These are phyloP conservation scores for Calonectria naviculata DNA, from an alignment of 2,329 filamentous ascomycete species.

Conservation along the genomic window DNA sequence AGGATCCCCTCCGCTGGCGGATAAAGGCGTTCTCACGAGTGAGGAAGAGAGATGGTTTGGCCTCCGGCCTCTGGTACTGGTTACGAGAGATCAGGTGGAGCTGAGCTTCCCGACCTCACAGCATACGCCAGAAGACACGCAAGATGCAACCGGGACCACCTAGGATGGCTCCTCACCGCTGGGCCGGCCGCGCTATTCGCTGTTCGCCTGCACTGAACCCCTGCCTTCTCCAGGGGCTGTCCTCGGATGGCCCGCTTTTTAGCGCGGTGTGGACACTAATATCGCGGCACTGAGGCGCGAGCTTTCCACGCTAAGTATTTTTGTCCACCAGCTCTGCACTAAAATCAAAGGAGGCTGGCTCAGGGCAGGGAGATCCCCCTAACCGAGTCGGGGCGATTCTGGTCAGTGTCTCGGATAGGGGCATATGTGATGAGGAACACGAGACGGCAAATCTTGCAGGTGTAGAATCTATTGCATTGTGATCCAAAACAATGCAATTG, in stretches of 20 bases:
- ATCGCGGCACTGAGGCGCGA: not conserved
- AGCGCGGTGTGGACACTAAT: slow-evolving; percentile 12
- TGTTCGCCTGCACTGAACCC: slow-evolving; percentile 12
- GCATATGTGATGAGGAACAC: slow-evolving; percentile 11
- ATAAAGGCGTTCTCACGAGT: slow-evolving; percentile 39
- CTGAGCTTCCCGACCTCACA: slow-evolving; percentile 1
- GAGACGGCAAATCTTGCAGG: not conserved
- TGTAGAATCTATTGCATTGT: not conserved
- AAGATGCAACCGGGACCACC: slow-evolving; percentile 2
- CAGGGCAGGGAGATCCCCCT: not conserved
- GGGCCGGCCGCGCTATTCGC: slow-evolving; percentile 22
- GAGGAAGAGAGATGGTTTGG: slow-evolving; percentile 32
- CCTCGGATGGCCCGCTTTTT: slow-evolving; percentile 17
- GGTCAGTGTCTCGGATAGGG: slow-evolving; percentile 14
- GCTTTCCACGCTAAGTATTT: not conserved
- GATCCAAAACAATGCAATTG: not conserved
- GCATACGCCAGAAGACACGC: slow-evolving; percentile 17
- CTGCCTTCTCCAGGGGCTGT: slow-evolving; percentile 13
- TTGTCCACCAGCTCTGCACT: not conserved
- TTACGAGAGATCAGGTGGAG: slow-evolving; percentile 19
- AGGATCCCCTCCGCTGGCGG: slow-evolving; percentile 38
- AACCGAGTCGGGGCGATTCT: not conserved
- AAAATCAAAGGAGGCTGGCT: slow-evolving; percentile 6
- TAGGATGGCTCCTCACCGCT: slow-evolving; percentile 22
- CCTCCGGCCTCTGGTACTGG: slow-evolving; percentile 7